Percentiles rank a stretch among this genome's conserved stretches.
Evolutionary conservation across 2,329 filamentous ascomycete genomes (phyloP).

Genomic region (Hypocrella siamensis): DNA sequence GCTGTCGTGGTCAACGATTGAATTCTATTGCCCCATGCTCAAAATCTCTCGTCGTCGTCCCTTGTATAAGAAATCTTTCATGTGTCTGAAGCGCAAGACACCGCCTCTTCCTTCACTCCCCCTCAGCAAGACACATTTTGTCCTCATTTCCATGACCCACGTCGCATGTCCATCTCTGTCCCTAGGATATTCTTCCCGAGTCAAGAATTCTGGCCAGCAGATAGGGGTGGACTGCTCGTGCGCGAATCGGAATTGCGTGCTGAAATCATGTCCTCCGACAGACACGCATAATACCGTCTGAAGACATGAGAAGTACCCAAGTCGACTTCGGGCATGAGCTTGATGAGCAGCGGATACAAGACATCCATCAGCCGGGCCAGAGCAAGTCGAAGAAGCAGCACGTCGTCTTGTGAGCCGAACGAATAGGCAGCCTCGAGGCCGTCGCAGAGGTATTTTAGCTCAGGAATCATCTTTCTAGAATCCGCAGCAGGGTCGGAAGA

Average conservation of each 20-base stretch:
- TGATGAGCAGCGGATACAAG: constrained; percentile 9
- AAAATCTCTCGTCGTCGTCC: too few species aligned
- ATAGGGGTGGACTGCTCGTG: too few species aligned
- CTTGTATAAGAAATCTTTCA: too few species aligned
- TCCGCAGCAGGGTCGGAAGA: constrained; percentile 6
- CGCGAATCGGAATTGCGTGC: not conserved
- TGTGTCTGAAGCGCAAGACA: too few species aligned
- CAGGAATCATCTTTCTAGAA: constrained; percentile 7
- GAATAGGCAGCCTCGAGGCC: constrained; percentile 14
- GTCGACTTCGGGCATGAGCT: constrained; percentile 9
- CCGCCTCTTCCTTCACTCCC: too few species aligned
- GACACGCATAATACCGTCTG: constrained; percentile 9
- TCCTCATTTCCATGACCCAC: too few species aligned
- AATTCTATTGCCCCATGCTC: too few species aligned
- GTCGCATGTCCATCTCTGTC: too few species aligned
- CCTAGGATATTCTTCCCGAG: too few species aligned
- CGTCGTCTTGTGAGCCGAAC: constrained; percentile 8
- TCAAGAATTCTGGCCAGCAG: too few species aligned
- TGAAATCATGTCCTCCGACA: constrained; percentile 12
- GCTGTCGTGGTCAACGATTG: too few species aligned
- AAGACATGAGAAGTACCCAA: constrained; percentile 11
- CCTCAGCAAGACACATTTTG: too few species aligned
- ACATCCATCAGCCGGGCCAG: constrained; percentile 15
- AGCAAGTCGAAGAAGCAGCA: constrained; percentile 15
- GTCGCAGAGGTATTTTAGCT: constrained; percentile 12